Conservation (phyloP, 164 flowering plant species). For the Chimonanthus praecox region DNA sequence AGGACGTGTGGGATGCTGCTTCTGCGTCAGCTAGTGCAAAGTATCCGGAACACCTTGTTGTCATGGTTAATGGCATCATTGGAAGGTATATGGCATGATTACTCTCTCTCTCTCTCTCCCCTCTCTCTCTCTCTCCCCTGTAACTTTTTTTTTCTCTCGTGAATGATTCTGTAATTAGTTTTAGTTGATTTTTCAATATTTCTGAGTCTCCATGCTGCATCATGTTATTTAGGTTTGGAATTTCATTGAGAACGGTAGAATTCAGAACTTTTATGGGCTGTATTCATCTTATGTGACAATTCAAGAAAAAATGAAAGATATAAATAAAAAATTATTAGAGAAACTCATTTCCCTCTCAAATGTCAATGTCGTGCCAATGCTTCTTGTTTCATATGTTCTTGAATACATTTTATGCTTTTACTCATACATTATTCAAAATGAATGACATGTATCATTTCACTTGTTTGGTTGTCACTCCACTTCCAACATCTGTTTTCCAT, state of each 20-base stretch:
- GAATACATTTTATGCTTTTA: too few relatives aligned
- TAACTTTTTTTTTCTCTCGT: too few relatives aligned
- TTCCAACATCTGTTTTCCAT: too few relatives aligned
- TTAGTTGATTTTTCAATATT: neutral
- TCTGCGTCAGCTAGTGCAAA: conserved; percentile 13
- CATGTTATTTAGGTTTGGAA: neutral
- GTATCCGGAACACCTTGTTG: conserved; percentile 66
- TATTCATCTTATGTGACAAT: neutral
- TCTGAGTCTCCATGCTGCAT: neutral
- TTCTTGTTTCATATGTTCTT: too few relatives aligned
- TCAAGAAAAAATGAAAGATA: neutral
- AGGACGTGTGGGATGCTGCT: conserved; percentile 35
- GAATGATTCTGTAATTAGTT: neutral
- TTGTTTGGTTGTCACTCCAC: too few relatives aligned
- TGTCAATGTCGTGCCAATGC: too few relatives aligned
- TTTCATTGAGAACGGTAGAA: neutral
- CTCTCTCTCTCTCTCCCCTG: too few relatives aligned
- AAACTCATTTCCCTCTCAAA: too few relatives aligned
- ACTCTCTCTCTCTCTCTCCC: neutral
- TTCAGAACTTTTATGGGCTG: neutral
- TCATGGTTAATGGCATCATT: conserved; percentile 87
- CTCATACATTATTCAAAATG: too few relatives aligned
- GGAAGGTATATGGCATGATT: conserved; percentile 52
- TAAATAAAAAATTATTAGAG: too few relatives aligned
- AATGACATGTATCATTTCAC: too few relatives aligned